These are phyloP conservation scores for Trypanosoma lewisi DNA, from an alignment of 208 protist species.

Conservation along the genomic window DNA sequence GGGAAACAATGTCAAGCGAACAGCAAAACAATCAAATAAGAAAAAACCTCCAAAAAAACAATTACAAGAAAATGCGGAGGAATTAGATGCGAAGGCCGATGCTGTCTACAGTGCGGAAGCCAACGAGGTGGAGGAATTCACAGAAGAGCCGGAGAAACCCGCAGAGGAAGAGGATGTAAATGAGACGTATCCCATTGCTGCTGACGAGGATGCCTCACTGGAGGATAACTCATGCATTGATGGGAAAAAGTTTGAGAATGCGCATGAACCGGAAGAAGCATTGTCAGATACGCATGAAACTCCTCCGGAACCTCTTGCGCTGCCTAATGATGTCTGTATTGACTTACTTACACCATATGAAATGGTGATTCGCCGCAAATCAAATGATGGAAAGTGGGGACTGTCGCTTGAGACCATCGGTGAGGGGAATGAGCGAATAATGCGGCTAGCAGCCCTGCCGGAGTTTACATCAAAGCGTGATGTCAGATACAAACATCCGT, in stretches of 20 bases:
- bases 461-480: constrained; percentile 11
- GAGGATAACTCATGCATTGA: background rate
- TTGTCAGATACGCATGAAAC: background rate
- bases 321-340: constrained; percentile 56
- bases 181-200: constrained; percentile 16
- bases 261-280: background rate
- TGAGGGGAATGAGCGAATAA: constrained; percentile 4
- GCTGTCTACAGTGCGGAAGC: constrained; percentile 12
- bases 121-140: constrained; percentile 26
- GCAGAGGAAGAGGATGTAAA: constrained; percentile 27
- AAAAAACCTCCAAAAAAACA: constrained; percentile 4
- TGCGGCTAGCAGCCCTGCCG: constrained; percentile 26
- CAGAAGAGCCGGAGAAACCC: background rate
- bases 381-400: constrained; percentile 44
- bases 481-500: constrained; percentile 30
- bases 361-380: constrained; percentile 54
- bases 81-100: constrained; percentile 14
- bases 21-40: background rate
- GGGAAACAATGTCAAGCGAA: background rate
- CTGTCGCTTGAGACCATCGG: constrained; percentile 33
- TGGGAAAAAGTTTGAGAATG: background rate
- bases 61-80: constrained; percentile 5
- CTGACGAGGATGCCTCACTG: constrained; percentile 6
- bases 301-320: constrained; percentile 31
- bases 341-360: constrained; percentile 33